Percentiles rank a stretch among this genome's conserved stretches.
These are phyloP conservation scores for Exophiala oligosperma DNA, from an alignment of 2,329 filamentous ascomycete genomes.

Conservation along the genomic window DNA sequence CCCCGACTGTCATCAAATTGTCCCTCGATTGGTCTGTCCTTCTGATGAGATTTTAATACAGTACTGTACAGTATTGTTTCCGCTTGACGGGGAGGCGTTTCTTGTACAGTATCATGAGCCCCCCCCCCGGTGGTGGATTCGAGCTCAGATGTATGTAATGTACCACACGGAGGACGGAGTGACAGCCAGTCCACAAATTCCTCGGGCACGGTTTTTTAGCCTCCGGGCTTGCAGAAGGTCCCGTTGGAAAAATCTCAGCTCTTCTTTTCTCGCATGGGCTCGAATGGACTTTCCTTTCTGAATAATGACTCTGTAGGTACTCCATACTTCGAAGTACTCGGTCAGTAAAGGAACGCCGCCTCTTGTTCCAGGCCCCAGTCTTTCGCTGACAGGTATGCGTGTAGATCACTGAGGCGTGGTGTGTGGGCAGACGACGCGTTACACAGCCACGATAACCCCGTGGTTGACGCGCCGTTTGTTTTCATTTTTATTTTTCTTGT, in stretches of 20 bases:
- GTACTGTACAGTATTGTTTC: too few species aligned
- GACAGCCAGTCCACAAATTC: background rate
- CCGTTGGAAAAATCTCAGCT: too few species aligned
- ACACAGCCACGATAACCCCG: background rate
- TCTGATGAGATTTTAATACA: too few species aligned
- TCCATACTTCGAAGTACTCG: too few species aligned
- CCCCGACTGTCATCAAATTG: too few species aligned
- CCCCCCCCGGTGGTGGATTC: background rate
- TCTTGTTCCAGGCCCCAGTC: too few species aligned
- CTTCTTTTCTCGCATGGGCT: background rate
- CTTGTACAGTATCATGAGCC: background rate
- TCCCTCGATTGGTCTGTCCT: too few species aligned
- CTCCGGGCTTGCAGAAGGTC: background rate
- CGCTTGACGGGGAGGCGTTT: background rate
- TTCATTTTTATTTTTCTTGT: background rate
- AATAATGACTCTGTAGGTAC: too few species aligned
- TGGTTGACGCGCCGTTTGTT: background rate
- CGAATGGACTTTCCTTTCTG: too few species aligned
- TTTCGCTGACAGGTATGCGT: too few species aligned
- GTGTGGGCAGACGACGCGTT: background rate
- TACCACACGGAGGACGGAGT: background rate
- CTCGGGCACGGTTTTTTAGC: background rate
- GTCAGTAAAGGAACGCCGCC: too few species aligned
- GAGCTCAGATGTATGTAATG: background rate
- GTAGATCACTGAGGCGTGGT: too few species aligned